Evolutionary conservation across 441 rosid genomes (phyloP).

Genomic region (Rhodomyrtus psidioides): DNA sequence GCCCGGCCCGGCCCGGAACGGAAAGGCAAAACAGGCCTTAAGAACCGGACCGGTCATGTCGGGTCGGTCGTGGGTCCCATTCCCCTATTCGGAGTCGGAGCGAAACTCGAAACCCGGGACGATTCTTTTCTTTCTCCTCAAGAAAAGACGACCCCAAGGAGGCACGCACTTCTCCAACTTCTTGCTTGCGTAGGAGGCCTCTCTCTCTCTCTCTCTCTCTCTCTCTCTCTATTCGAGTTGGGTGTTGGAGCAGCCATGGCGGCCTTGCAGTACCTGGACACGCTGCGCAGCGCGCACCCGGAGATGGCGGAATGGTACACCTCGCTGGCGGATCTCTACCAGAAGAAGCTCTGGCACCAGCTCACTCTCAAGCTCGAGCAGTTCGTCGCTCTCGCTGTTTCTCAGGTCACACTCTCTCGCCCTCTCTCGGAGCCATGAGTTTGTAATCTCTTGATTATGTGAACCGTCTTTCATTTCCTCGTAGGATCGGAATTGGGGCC

Average conservation of each 20-base stretch:
- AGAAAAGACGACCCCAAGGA: slow-evolving; percentile 26
- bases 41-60: neutral
- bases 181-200: neutral
- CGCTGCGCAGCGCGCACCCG: slow-evolving; percentile 50
- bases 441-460: neutral
- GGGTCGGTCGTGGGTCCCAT: too few species aligned
- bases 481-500: neutral
- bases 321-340: slow-evolving; percentile 83
- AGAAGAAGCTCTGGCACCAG: slow-evolving; percentile 98
- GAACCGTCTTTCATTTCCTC: neutral
- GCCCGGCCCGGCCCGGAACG: too few species aligned
- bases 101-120: neutral
- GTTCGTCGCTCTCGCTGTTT: slow-evolving; percentile 72
- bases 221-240: neutral
- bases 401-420: slow-evolving; percentile 40
- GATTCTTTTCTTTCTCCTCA: slow-evolving; percentile 50
- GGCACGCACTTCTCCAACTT: neutral
- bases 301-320: slow-evolving; percentile 82
- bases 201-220: neutral
- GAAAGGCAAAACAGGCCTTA: neutral
- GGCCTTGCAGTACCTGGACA: slow-evolving; percentile 73
- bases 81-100: fast-evolving
- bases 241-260: slow-evolving; percentile 35
- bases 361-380: slow-evolving; percentile 95
- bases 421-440: neutral